Percentiles rank a stretch among this genome's conserved stretches.
Conservation (phyloP, 2,329 filamentous ascomycete species). For the Aspergillus alliaceus region DNA sequence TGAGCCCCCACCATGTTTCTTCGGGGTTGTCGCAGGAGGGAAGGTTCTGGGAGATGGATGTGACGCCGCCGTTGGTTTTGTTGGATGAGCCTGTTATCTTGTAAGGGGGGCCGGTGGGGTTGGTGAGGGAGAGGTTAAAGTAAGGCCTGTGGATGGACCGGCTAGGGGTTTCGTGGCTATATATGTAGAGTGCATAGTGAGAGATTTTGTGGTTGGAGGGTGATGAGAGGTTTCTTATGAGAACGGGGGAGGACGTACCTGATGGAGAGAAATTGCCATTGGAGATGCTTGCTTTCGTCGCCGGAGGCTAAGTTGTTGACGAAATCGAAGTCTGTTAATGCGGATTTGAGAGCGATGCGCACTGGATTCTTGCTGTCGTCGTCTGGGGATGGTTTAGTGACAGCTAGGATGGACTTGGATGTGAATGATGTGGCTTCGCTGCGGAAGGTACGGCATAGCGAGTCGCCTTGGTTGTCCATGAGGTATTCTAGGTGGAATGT, state of each 20-base stretch:
- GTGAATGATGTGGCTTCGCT: neutral
- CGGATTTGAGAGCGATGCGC: neutral
- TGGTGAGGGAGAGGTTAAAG: constrained; percentile 7
- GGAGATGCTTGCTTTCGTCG: neutral
- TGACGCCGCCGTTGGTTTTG: neutral
- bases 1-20: constrained; percentile 1
- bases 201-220: neutral
- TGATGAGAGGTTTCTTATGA: no score
- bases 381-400: neutral
- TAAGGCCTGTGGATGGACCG: neutral
- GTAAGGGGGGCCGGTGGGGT: neutral
- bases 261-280: neutral
- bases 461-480: neutral
- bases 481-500: neutral
- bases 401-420: neutral
- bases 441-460: neutral
- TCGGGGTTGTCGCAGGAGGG: neutral
- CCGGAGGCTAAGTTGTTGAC: neutral
- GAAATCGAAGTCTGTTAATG: neutral
- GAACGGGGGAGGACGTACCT: neutral
- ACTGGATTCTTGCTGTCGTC: neutral
- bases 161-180: no score
- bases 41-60: constrained; percentile 2
- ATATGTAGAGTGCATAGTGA: no score
- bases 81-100: neutral